Evolutionary conservation across 306 rosid species (phyloP).

Genomic region (Cucumis cinereus): DNA sequence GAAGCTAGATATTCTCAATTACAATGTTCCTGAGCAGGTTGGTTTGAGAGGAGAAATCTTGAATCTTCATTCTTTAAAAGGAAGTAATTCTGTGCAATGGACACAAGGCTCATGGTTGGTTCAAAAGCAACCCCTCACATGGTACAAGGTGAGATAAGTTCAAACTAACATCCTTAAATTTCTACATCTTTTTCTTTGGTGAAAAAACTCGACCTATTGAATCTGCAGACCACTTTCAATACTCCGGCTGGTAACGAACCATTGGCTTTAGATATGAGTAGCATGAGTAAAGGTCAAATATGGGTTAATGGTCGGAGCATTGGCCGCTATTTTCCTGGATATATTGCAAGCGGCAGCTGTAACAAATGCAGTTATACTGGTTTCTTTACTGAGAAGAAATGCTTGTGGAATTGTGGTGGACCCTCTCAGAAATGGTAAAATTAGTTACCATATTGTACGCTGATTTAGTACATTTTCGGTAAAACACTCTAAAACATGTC

Average conservation of each 20-base stretch:
- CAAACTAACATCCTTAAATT: not conserved
- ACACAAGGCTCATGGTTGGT: constrained; percentile 44
- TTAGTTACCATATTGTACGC: not conserved
- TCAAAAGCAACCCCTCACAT: constrained; percentile 61
- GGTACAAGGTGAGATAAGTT: constrained; percentile 71
- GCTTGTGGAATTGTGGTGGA: constrained; percentile 49
- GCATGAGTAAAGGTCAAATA: constrained; percentile 90
- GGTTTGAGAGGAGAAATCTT: constrained; percentile 73
- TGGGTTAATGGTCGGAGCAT: constrained; percentile 85
- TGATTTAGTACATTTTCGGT: not conserved
- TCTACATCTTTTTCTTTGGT: not conserved
- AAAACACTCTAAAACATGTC: too few species aligned
- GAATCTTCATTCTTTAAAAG: constrained; percentile 53
- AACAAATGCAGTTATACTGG: constrained; percentile 64
- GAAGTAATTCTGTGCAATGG: constrained; percentile 80
- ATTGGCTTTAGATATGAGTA: constrained; percentile 76
- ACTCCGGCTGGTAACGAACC: constrained; percentile 67
- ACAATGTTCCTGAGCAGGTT: constrained; percentile 29
- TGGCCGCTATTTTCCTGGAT: constrained; percentile 83
- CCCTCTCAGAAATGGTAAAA: constrained; percentile 85
- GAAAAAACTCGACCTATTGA: not conserved
- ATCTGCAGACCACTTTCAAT: constrained; percentile 46
- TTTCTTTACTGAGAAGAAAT: constrained; percentile 48
- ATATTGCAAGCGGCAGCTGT: constrained; percentile 50
- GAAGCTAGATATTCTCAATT: not conserved